Base-by-base conservation (phyloP, 768 basidiomycete species). In the Leccinum sublutescens region DNA sequence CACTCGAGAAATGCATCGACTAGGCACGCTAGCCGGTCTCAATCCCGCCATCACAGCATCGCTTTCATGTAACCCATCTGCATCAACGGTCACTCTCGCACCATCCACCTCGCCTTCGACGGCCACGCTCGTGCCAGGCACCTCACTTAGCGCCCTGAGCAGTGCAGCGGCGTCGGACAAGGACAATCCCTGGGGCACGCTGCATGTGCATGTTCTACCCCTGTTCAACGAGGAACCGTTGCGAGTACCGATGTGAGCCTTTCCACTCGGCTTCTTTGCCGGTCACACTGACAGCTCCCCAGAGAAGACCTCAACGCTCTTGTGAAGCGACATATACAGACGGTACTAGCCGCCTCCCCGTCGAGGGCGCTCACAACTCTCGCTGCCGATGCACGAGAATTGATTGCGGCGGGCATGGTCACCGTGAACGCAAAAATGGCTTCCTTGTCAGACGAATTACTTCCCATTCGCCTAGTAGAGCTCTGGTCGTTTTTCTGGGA, bases 401-500 rank as follows among this genome's bases (percentile, higher is more conserved):
- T 98, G 50, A 89, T 96, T 55, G 84, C 85, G 1, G 82, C 86
- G 2, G 95, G 95, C 11, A 98, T 96, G 93, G 83, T 94, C 54
- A 98, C 94, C 2, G 79, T 98, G 25, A 94, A 92, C 64, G 86
- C 93, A 0, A 95, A 92, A 66, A 79, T 98, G 5, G 77, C 81
- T 31, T 85, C 82, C 4, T 76, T 89, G 9, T 89, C 93, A 27
- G 94, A 95, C 47, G 87, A 88, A 40, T 84, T 88, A 67, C 79
- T 98, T 15, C 76, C 95, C 5, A 78, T 78, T 5, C 81, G 92
- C 29, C 80, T 96, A 17, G 90, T 94, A 2, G 93, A 95, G 65
- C 80, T 91, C 17, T 98, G 95, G 94, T 84, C 82, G 14, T 95
- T 96, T 78, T 97, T 97, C 74, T 96, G 91, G 89, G 89, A 89